A percentile compares a stretch with the other conserved stretches of the same genome.
phyloP scores from a whole-genome alignment of 1,284 basidiomycete genomes.

The Ganoderma multipileum region DNA sequence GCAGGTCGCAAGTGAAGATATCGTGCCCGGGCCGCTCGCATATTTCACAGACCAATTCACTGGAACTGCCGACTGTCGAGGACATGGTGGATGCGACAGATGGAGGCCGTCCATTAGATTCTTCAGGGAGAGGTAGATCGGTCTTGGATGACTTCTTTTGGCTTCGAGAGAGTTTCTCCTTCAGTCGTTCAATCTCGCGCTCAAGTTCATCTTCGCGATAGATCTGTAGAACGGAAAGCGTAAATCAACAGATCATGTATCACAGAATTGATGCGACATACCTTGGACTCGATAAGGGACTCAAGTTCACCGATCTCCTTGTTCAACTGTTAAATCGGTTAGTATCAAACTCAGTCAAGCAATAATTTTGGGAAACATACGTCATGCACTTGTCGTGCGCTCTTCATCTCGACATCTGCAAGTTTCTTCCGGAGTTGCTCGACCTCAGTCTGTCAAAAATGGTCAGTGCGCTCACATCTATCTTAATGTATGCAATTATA shows the following conservation, averaged over 20 bases:
- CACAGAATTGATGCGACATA: conserved; percentile 38
- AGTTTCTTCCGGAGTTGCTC: conserved; percentile 75
- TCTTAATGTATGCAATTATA: neutral
- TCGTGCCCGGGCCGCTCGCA: conserved; percentile 86
- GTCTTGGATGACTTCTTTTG: conserved; percentile 67
- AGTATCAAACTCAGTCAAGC: neutral
- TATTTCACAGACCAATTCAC: conserved; percentile 73
- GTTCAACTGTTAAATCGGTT: conserved; percentile 64
- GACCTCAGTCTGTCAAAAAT: conserved; percentile 57
- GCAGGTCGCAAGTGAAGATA: conserved; percentile 78
- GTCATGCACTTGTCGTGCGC: conserved; percentile 71
- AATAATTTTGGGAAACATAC: conserved; percentile 48
- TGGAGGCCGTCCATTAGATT: conserved; percentile 19
- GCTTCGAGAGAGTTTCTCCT: conserved; percentile 65
- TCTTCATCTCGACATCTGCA: conserved; percentile 75
- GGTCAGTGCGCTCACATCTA: neutral
- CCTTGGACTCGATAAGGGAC: conserved; percentile 89
- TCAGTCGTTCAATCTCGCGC: conserved; percentile 79
- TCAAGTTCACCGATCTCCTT: conserved; percentile 93
- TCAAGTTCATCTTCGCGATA: conserved; percentile 95
- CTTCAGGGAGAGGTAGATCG: conserved; percentile 46
- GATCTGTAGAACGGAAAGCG: conserved; percentile 56
- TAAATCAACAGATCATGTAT: neutral
- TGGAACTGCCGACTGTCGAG: conserved; percentile 21
- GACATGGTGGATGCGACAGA: conserved; percentile 26